These are phyloP conservation scores for Esteya vermicola DNA, from an alignment of 2,329 filamentous ascomycete genomes.

Conservation along the genomic window DNA sequence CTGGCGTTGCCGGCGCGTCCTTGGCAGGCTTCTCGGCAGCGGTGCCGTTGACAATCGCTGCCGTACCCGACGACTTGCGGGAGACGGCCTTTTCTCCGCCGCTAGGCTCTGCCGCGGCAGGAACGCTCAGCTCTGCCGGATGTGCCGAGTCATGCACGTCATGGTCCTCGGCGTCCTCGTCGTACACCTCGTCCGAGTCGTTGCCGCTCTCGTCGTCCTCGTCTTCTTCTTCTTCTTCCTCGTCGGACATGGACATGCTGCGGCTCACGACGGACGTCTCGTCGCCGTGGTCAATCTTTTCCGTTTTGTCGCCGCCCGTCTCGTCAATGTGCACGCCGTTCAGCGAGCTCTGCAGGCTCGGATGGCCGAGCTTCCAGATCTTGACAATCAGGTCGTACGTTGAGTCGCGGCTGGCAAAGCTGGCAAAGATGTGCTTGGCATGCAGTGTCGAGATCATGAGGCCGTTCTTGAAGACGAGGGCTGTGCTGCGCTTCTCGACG, in stretches of 20 bases:
- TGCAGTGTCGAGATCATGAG: conserved; percentile 94
- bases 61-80: conserved; percentile 57
- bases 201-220: conserved; percentile 58
- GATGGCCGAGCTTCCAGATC: conserved; percentile 96
- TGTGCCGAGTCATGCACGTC: conserved; percentile 29
- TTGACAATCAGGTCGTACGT: conserved; percentile 96
- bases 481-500: conserved; percentile 92
- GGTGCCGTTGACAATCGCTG: conserved; percentile 27
- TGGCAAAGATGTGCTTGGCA: conserved; percentile 90
- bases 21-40: conserved; percentile 34
- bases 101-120: conserved; percentile 34
- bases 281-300: conserved; percentile 56
- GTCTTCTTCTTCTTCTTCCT: too few relatives aligned
- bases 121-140: conserved; percentile 24
- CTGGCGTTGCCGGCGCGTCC: conserved; percentile 27
- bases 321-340: conserved; percentile 78
- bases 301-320: conserved; percentile 78
- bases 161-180: conserved; percentile 63
- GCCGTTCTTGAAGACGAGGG: conserved; percentile 90
- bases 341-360: conserved; percentile 75
- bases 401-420: conserved; percentile 83
- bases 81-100: conserved; percentile 52
- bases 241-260: conserved; percentile 43
- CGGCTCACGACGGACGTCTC: conserved; percentile 25
- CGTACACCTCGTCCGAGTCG: conserved; percentile 65